Percentiles rank a stretch among this genome's conserved stretches.
Conservation (phyloP, 2,329 filamentous ascomycete species). For the Colletotrichum tofieldiae region DNA sequence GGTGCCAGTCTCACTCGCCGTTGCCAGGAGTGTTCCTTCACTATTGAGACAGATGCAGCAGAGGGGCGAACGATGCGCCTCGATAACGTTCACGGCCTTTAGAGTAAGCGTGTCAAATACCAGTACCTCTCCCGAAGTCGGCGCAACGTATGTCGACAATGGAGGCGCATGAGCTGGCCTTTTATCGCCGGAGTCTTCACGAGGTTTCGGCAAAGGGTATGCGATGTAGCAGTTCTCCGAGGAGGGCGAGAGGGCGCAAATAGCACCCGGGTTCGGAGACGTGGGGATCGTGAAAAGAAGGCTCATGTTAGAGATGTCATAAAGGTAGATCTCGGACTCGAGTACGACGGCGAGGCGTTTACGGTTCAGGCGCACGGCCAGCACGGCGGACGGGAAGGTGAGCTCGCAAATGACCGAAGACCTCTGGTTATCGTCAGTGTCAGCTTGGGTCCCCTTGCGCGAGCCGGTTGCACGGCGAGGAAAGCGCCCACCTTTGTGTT, state of each 20-base stretch:
- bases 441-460: conserved; percentile 34
- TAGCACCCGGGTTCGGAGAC: conserved; percentile 91
- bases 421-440: conserved; percentile 58
- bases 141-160: conserved; percentile 81
- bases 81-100: conserved; percentile 94
- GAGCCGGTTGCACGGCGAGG: neutral
- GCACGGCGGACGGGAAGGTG: conserved; percentile 96
- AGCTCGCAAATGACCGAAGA: conserved; percentile 95
- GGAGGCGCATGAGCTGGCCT: conserved; percentile 89
- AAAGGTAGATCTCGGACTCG: conserved; percentile 97
- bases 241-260: conserved; percentile 93
- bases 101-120: conserved; percentile 92
- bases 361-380: conserved; percentile 93
- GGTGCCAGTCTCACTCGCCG: conserved; percentile 96
- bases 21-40: conserved; percentile 92
- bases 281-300: conserved; percentile 93
- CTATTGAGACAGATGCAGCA: conserved; percentile 93
- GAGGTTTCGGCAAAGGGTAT: conserved; percentile 86
- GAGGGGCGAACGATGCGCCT: conserved; percentile 92
- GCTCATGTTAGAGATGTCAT: conserved; percentile 99
- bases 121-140: conserved; percentile 91
- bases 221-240: conserved; percentile 97
- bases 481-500: conserved; percentile 87
- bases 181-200: conserved; percentile 71
- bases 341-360: conserved; percentile 94